phyloP scores from a whole-genome alignment of 139 green algal species.

The Chlamydomonas sphaeroides region DNA sequence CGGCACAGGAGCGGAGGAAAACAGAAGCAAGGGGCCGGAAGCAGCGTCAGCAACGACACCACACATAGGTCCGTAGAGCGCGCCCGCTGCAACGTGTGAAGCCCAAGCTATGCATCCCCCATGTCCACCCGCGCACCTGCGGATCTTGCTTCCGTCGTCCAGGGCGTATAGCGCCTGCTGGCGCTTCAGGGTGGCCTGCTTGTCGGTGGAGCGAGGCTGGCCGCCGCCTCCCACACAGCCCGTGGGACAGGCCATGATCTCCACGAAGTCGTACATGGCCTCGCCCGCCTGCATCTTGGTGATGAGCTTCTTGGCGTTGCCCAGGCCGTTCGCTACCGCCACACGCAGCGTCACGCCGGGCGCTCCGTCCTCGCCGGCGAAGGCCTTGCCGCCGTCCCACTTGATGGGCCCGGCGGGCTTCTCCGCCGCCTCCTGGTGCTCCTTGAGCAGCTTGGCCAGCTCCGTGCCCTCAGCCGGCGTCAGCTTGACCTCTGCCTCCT shows the following conservation, averaged over 20 bases:
- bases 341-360: constrained; percentile 55
- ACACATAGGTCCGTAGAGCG: too few species aligned
- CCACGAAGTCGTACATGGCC: constrained; percentile 70
- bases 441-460: constrained; percentile 40
- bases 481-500: constrained; percentile 64
- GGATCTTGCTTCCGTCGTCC: constrained; percentile 51
- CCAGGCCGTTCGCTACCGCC: constrained; percentile 73
- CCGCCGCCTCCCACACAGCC: constrained; percentile 79
- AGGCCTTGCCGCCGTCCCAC: constrained; percentile 9
- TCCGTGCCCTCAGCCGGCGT: constrained; percentile 32
- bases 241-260: constrained; percentile 70
- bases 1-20: too few species aligned
- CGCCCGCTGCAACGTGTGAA: too few species aligned
- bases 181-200: constrained; percentile 62
- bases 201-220: constrained; percentile 70
- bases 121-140: background rate
- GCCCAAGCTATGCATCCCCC: background rate
- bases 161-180: constrained; percentile 63
- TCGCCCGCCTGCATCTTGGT: constrained; percentile 46
- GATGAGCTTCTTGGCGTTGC: constrained; percentile 81
- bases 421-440: background rate
- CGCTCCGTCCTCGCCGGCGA: background rate
- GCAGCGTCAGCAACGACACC: too few species aligned
- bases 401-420: constrained; percentile 29
- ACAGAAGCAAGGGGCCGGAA: too few species aligned